Percentiles rank a stretch among this genome's conserved stretches.
Evolutionary conservation across 495 filamentous ascomycete species (phyloP).

Genomic region (Aspergillus sparsus): DNA sequence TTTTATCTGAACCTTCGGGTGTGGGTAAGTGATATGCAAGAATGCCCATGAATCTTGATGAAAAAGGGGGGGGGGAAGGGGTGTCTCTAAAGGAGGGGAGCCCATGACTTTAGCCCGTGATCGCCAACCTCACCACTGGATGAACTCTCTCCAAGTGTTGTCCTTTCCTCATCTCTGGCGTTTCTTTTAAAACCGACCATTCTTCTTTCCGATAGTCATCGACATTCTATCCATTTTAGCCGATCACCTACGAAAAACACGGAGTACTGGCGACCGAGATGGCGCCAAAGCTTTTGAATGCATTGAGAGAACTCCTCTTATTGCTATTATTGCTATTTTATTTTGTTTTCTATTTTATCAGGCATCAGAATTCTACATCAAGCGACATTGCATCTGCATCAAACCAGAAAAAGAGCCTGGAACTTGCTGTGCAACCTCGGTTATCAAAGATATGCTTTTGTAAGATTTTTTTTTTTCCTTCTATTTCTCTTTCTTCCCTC

Average conservation of each 20-base stretch:
- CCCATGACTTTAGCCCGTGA: neutral
- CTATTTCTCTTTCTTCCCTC: neutral
- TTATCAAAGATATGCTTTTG: neutral
- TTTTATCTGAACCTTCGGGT: constrained; percentile 11
- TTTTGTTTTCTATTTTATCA: neutral
- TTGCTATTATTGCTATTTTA: neutral
- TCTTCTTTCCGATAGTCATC: neutral
- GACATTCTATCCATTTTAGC: neutral
- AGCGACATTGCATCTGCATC: neutral
- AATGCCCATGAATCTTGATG: neutral
- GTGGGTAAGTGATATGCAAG: constrained; percentile 9
- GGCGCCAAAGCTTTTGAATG: too few species aligned
- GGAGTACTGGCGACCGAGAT: constrained; percentile 11
- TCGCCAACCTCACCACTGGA: neutral
- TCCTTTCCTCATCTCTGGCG: neutral
- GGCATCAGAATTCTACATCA: neutral
- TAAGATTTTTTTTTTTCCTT: too few species aligned
- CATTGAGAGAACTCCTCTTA: neutral
- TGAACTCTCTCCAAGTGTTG: neutral
- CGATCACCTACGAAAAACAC: neutral
- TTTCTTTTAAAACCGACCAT: neutral
- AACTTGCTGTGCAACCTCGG: neutral
- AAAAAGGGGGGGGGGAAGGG: neutral
- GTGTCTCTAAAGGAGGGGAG: neutral
- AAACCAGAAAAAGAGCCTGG: neutral